Conservation (phyloP, 306 rosid genomes). For the Prunus padus region DNA sequence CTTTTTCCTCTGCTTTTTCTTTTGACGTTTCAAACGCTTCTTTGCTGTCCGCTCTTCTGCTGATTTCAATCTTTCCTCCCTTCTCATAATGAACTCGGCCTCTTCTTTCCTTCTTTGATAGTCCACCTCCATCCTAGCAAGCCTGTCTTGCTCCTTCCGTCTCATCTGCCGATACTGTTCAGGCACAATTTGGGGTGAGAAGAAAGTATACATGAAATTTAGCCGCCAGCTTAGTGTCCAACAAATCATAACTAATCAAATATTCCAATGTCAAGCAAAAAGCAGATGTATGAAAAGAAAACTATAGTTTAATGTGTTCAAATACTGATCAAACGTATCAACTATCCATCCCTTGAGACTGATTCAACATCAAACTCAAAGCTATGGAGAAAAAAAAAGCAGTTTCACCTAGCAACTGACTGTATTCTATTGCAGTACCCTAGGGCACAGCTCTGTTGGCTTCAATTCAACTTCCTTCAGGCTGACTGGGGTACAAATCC, state of each 20-base stretch:
- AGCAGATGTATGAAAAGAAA: neutral
- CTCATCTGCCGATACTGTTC: conserved; percentile 92
- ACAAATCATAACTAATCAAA: neutral
- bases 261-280: neutral
- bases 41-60: conserved; percentile 84
- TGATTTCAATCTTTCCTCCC: conserved; percentile 84
- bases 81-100: conserved; percentile 71
- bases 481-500: neutral
- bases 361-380: neutral
- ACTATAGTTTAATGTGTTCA: neutral
- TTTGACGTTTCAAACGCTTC: conserved; percentile 82
- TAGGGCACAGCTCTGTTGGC: neutral
- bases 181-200: conserved; percentile 24
- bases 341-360: neutral
- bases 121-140: conserved; percentile 89
- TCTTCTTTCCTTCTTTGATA: conserved; percentile 72
- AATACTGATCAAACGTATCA: neutral
- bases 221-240: neutral
- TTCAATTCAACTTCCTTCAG: neutral
- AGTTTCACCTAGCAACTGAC: neutral
- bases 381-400: neutral
- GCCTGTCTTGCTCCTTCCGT: conserved; percentile 93
- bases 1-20: conserved; percentile 76
- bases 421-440: neutral
- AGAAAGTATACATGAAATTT: neutral